Base-by-base conservation (phyloP, 495 filamentous ascomycete genomes). In the Amphirosellinia nigrospora region DNA sequence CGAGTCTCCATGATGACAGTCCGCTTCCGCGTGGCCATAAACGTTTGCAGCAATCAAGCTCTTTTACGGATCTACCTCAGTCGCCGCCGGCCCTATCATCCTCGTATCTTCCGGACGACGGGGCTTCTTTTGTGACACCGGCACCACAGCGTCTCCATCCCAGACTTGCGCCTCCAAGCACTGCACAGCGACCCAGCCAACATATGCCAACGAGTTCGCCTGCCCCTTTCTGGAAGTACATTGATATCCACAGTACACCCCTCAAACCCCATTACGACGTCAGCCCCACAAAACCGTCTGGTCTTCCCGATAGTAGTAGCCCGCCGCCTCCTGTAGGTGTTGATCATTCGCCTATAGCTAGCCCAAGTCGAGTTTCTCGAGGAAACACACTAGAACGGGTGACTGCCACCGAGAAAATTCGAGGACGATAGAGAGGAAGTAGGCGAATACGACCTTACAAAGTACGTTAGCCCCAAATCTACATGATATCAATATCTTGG, bases 171-270 rank as follows among this genome's bases (percentile, higher is more conserved):
- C 94, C 94, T 23, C 96, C 96, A 0, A 95, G 91, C 74, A 97
- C 96, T 0, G 89, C 91, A 7, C 93, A 96, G 74, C 86, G 94
- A 50, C 96, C 96, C 3, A 97, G 93, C 73, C 93, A 95, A 77
- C 96, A 94, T 81, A 94, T 98, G 89, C 93, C 94, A 21, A 94
- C 95, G 76, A 95, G 92, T 77, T 96, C 92, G 26, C 96, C 96
- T 0, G 96, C 96, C n/a, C 94, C 95, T 23, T 98, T 98, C 82
- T 98, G 95, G 95, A 96, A 93, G 75, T 96, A 91, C 75, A 89
- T 86, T 36, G 89, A 90, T 71, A 85, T 90, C 65, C 89, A 90
- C 13, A 94, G 89, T 79, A 97, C 94, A 1, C 94, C 94, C 45
- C 88, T 91, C 3, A 87, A 88, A 68, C 85, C 88, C 1, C 82